Conservation (phyloP, 768 basidiomycete genomes). For the Trametes sanguinea region DNA sequence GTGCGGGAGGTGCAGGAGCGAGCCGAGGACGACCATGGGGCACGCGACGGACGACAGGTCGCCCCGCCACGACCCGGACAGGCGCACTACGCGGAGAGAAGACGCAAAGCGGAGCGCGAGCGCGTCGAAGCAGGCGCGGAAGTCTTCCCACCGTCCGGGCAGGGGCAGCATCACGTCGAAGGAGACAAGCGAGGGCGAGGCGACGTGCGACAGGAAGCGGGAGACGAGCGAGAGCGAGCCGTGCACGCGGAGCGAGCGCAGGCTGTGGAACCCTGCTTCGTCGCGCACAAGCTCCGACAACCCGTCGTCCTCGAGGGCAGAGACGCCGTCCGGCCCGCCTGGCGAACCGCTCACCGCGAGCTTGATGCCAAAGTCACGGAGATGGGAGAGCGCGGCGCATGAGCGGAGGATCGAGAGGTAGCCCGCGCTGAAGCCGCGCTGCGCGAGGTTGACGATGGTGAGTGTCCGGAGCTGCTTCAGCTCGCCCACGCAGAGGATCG, state of each 20-base stretch:
- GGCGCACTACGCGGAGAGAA: not conserved
- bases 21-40: constrained; percentile 1
- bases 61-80: constrained; percentile 12
- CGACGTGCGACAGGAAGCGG: constrained; percentile 9
- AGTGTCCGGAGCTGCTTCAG: not conserved
- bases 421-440: not conserved
- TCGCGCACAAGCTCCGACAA: not conserved
- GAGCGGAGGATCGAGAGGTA: constrained; percentile 4
- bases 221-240: constrained; percentile 7
- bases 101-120: constrained; percentile 4
- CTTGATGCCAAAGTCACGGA: constrained; percentile 9
- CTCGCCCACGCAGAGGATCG: not conserved
- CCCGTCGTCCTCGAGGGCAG: not conserved
- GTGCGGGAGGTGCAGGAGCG: constrained; percentile 7
- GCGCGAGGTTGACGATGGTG: constrained; percentile 9
- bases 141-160: constrained; percentile 3
- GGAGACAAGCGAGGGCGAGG: constrained; percentile 6
- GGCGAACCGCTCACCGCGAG: not conserved
- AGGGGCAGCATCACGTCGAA: constrained; percentile 8
- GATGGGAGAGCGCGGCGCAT: constrained; percentile 3
- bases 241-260: constrained; percentile 10
- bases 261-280: not conserved
- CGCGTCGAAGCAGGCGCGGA: constrained; percentile 1
- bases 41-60: constrained; percentile 1
- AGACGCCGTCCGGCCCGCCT: not conserved